Conservation (phyloP, 805 yeast genomes). For the Hanseniaspora mollemarum region DNA sequence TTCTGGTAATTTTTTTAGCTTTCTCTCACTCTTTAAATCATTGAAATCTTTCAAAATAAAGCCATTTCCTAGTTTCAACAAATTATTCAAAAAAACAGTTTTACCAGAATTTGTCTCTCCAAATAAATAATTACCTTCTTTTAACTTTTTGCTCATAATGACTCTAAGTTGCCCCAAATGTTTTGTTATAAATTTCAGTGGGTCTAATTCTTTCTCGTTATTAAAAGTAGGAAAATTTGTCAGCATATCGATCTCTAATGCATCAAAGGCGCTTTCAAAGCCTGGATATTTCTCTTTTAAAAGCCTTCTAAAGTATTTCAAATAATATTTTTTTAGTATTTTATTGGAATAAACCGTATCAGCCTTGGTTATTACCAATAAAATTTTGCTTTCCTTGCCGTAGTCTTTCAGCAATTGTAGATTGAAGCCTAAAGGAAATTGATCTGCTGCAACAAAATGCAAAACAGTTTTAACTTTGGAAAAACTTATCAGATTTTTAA, state of each 20-base stretch:
- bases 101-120: slow-evolving; percentile 8
- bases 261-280: not conserved
- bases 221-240: not conserved
- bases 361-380: not conserved
- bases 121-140: slow-evolving; percentile 1
- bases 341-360: not conserved
- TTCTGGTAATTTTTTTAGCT: not conserved
- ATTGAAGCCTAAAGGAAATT: slow-evolving; percentile 4
- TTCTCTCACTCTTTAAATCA: not conserved
- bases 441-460: not conserved
- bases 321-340: not conserved
- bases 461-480: not conserved
- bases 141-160: not conserved
- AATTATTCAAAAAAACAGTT: slow-evolving; percentile 1
- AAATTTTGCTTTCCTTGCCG: not conserved
- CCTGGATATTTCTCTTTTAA: not conserved
- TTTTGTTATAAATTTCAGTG: not conserved
- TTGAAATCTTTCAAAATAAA: not conserved
- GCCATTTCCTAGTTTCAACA: not conserved
- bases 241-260: not conserved
- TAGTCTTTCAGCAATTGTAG: not conserved
- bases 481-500: not conserved
- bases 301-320: not conserved
- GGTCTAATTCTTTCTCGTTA: not conserved
- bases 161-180: not conserved